Evolutionary conservation across 306 rosid genomes (phyloP).

Genomic region (Ormosia semicastrata): DNA sequence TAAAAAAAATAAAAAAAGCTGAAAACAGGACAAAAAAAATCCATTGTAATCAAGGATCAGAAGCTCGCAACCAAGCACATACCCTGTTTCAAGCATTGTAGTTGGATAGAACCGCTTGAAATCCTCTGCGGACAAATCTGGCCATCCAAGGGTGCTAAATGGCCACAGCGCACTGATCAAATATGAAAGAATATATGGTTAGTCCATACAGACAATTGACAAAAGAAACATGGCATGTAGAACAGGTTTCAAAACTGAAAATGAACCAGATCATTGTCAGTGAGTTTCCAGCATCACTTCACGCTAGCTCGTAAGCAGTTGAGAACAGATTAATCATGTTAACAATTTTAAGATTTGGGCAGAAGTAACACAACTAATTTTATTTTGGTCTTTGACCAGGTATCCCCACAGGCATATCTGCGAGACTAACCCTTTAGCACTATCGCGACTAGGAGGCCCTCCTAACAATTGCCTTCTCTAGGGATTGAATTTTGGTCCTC

Average conservation of each 20-base stretch:
- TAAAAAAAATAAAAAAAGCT: background rate
- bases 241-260: background rate
- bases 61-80: constrained; percentile 33
- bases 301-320: background rate
- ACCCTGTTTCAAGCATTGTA: constrained; percentile 98
- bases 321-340: background rate
- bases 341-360: background rate
- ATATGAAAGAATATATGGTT: background rate
- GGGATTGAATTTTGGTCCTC: too few species aligned
- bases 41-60: constrained; percentile 10
- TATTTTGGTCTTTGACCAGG: too few species aligned
- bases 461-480: too few species aligned
- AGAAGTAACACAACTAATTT: background rate
- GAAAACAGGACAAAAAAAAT: background rate
- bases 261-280: background rate
- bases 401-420: too few species aligned
- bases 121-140: constrained; percentile 74
- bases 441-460: too few species aligned
- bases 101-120: constrained; percentile 87
- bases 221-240: background rate
- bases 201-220: background rate
- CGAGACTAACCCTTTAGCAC: too few species aligned
- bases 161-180: constrained; percentile 92
- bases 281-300: background rate
- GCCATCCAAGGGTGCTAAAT: constrained; percentile 99